phyloP scores from a whole-genome alignment of 148 eudicot genomes.

The Rhododendron mucronatum region DNA sequence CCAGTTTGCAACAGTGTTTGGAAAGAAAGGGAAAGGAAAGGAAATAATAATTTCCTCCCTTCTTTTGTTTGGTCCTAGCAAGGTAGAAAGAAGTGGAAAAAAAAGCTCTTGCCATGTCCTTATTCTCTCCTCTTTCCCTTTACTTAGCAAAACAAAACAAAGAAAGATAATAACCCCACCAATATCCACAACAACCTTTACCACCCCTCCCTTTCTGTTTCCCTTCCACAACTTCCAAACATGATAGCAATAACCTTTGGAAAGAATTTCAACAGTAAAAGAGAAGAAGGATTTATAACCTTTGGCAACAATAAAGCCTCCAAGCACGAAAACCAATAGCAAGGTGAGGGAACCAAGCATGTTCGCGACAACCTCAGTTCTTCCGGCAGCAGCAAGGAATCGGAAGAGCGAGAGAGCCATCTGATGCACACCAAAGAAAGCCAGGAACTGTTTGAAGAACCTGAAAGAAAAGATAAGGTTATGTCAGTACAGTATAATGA shows the following conservation, averaged over 20 bases:
- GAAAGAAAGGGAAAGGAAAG: background rate
- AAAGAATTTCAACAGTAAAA: background rate
- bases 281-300: slow-evolving; percentile 7
- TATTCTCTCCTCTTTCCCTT: background rate
- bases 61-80: background rate
- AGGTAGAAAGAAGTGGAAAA: background rate
- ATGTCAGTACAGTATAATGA: background rate
- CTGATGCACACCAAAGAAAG: slow-evolving; percentile 9
- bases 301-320: slow-evolving; percentile 20
- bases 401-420: slow-evolving; percentile 12
- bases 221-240: background rate
- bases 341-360: slow-evolving; percentile 3
- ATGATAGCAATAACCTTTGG: background rate
- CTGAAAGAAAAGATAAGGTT: background rate
- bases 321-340: slow-evolving; percentile 13
- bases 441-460: slow-evolving; percentile 10
- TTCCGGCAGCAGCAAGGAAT: slow-evolving; percentile 1
- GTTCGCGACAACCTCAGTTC: slow-evolving; percentile 9
- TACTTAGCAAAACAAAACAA: background rate
- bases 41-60: background rate
- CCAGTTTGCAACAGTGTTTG: background rate
- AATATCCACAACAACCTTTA: background rate
- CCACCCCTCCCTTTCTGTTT: background rate
- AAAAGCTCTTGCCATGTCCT: background rate
- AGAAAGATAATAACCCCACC: background rate